phyloP scores from a whole-genome alignment of 495 filamentous ascomycete species.

The Peziza echinospora region DNA sequence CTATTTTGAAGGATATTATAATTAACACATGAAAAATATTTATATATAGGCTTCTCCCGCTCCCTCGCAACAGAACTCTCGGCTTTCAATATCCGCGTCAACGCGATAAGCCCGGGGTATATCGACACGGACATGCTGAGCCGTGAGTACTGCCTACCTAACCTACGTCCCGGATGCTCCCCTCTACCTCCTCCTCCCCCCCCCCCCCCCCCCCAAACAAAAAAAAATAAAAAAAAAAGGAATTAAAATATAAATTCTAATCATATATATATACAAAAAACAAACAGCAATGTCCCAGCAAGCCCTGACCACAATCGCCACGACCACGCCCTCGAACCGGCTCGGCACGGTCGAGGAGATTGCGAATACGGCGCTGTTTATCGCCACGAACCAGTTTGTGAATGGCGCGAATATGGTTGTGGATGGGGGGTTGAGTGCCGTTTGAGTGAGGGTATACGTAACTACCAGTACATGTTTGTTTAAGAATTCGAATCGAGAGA shows the following conservation, averaged over 20 bases:
- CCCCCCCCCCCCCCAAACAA: too few relatives aligned
- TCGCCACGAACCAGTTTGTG: conserved; percentile 55
- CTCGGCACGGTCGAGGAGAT: conserved; percentile 49
- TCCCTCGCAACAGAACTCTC: conserved; percentile 45
- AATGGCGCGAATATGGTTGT: conserved; percentile 71
- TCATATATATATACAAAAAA: too few relatives aligned
- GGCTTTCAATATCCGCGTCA: conserved; percentile 39
- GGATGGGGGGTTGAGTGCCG: conserved; percentile 62
- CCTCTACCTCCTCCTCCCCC: too few relatives aligned
- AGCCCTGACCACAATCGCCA: too few relatives aligned
- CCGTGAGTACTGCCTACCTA: conserved; percentile 19
- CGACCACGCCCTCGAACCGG: too few relatives aligned
- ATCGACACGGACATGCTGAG: conserved; percentile 57
- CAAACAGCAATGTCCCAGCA: too few relatives aligned
- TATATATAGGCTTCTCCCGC: conserved; percentile 53
- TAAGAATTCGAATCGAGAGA: too few relatives aligned
- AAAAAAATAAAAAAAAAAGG: too few relatives aligned
- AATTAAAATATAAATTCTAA: too few relatives aligned
- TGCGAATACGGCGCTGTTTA: conserved; percentile 60
- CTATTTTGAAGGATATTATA: too few relatives aligned
- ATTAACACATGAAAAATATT: too few relatives aligned
- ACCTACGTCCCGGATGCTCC: background rate
- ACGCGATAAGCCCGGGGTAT: conserved; percentile 68
- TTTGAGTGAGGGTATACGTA: conserved; percentile 22
- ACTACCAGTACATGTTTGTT: too few relatives aligned